A percentile compares a stretch with the other conserved stretches of the same genome.
Conservation (phyloP, 257 asterid genomes). For the Solanum peruvianum region DNA sequence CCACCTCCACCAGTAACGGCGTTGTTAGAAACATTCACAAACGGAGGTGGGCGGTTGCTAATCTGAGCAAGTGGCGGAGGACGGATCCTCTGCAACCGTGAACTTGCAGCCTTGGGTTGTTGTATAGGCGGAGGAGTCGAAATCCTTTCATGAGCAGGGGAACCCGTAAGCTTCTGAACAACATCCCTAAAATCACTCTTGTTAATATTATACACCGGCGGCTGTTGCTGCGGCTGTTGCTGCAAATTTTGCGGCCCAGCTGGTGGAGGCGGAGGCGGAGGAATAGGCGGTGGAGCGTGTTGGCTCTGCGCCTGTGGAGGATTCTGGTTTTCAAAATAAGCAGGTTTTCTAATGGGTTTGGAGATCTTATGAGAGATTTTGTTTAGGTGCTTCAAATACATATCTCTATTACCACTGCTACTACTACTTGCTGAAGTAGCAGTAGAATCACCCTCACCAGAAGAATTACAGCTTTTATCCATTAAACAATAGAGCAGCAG, state of each 20-base stretch:
- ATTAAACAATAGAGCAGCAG: background rate
- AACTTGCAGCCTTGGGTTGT: slow-evolving; percentile 49
- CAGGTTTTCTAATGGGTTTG: slow-evolving; percentile 14
- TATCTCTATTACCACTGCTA: background rate
- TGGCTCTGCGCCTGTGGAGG: background rate
- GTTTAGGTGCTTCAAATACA: slow-evolving; percentile 20
- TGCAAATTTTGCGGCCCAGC: background rate
- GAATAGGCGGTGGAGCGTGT: background rate
- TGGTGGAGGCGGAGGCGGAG: background rate
- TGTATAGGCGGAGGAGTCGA: slow-evolving; percentile 38
- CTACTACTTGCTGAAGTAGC: background rate
- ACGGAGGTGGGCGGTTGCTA: slow-evolving; percentile 38
- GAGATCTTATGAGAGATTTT: slow-evolving; percentile 29
- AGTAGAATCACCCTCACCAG: slow-evolving; percentile 2
- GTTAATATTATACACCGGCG: slow-evolving; percentile 83
- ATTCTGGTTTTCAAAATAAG: background rate
- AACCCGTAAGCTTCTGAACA: slow-evolving; percentile 86
- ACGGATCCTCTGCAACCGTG: slow-evolving; percentile 77
- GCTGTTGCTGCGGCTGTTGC: slow-evolving; percentile 34
- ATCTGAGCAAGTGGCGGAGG: slow-evolving; percentile 85
- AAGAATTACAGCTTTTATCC: slow-evolving; percentile 23
- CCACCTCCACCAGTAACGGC: slow-evolving; percentile 1
- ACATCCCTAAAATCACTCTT: slow-evolving; percentile 80
- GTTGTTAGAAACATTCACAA: background rate
- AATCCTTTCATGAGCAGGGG: slow-evolving; percentile 60